phyloP scores from a whole-genome alignment of 208 protist species.

The Leishmania tropica region DNA sequence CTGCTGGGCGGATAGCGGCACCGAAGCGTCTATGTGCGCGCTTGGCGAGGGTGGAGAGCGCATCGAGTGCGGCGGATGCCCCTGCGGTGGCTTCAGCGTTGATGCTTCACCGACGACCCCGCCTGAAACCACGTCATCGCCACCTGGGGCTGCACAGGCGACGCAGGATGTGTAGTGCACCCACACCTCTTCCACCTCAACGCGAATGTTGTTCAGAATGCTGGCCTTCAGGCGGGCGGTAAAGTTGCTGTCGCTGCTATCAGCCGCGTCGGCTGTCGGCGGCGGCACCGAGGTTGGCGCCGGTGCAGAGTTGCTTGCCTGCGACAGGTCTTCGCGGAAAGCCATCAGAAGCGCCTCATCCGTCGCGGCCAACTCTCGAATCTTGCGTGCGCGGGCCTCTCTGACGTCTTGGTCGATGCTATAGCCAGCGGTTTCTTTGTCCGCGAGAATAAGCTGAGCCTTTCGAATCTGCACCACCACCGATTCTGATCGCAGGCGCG shows the following conservation, averaged over 20 bases:
- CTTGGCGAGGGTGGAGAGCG: neutral
- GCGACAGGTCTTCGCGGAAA: constrained; percentile 16
- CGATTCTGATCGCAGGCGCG: constrained; percentile 66
- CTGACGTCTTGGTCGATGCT: constrained; percentile 43
- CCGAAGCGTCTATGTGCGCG: neutral
- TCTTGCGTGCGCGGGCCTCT: constrained; percentile 50
- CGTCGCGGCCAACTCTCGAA: constrained; percentile 44
- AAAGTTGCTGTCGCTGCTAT: constrained; percentile 59
- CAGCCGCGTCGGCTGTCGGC: neutral
- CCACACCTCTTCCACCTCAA: constrained; percentile 55
- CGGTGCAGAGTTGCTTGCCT: constrained; percentile 4
- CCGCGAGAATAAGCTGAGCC: constrained; percentile 54
- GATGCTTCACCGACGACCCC: neutral
- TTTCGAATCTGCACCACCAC: constrained; percentile 63
- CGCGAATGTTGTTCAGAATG: constrained; percentile 81
- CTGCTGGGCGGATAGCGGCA: neutral
- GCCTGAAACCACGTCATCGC: neutral
- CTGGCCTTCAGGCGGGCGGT: constrained; percentile 69
- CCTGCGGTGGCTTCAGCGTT: neutral
- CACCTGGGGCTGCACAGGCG: neutral
- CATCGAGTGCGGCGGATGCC: neutral
- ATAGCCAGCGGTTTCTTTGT: constrained; percentile 61
- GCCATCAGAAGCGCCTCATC: constrained; percentile 50
- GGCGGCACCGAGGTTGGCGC: neutral
- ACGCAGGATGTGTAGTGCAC: constrained; percentile 49